These are phyloP conservation scores for Pueraria montana DNA, from an alignment of 306 rosid species.

Conservation along the genomic window DNA sequence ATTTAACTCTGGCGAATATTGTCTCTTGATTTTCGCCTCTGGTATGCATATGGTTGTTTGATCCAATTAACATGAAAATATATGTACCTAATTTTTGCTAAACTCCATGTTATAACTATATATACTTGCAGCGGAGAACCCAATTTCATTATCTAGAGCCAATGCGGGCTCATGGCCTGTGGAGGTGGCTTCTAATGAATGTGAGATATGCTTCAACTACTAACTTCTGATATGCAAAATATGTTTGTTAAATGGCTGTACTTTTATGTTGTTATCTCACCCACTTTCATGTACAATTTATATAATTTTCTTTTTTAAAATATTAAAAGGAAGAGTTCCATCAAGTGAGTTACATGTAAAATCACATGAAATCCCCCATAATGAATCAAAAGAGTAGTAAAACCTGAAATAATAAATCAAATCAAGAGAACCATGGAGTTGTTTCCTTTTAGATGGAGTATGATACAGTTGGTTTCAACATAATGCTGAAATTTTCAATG, in stretches of 20 bases:
- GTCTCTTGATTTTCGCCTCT: constrained; percentile 72
- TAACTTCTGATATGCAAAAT: constrained; percentile 13
- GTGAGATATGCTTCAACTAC: constrained; percentile 66
- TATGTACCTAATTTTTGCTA: constrained; percentile 15
- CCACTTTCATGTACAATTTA: constrained; percentile 27
- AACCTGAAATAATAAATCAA: constrained; percentile 14
- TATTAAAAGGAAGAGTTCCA: not conserved
- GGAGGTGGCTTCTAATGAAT: constrained; percentile 63
- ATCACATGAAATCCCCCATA: constrained; percentile 10
- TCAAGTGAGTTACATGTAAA: not conserved
- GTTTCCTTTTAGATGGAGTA: constrained; percentile 11
- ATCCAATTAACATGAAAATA: constrained; percentile 20
- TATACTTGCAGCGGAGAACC: constrained; percentile 64
- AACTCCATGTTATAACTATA: constrained; percentile 38
- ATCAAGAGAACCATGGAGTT: constrained; percentile 30
- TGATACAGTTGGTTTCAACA: constrained; percentile 1
- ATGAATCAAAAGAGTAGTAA: constrained; percentile 6
- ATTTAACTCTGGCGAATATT: constrained; percentile 65
- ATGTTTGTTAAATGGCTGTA: constrained; percentile 1
- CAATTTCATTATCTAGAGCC: constrained; percentile 57
- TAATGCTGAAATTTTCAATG: constrained; percentile 18
- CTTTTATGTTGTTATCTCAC: constrained; percentile 27
- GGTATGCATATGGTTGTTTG: constrained; percentile 63
- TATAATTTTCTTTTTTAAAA: not conserved
- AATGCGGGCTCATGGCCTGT: constrained; percentile 54